Base-by-base conservation (phyloP, 2,329 filamentous ascomycete genomes). In the Berkeleyomyces basicola region DNA sequence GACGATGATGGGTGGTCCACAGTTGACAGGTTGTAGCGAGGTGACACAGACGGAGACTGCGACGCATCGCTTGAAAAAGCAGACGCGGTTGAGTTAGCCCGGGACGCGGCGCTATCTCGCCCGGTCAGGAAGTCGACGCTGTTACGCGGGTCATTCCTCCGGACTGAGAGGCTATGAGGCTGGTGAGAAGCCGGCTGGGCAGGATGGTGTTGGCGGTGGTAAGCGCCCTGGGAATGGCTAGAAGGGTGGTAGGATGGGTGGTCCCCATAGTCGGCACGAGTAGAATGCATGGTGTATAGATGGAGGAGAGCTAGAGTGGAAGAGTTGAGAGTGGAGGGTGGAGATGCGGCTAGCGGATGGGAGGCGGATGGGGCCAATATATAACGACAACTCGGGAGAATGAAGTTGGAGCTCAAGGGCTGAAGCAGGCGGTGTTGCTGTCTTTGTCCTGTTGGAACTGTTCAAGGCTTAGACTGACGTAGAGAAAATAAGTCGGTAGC, bases 51-150 rank as follows among this genome's bases (percentile, higher is more conserved):
- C 31, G 60, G 60, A 7, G 60, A 61, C 1, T 61, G 9, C 6
- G 60, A 42, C 37, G 14, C 46, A 23, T 59, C 58, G 58, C 40
- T 37, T 3, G 58, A 59, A 59, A 43, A 14, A n/a, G 42, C 58
- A 9, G 39, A 59, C 11, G 23, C 31, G 14, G 49, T 33, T 14
- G 42, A 43, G 44, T 16, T 59, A 2, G 31, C 14, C 31, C 58
- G 43, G 6, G 31, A n/a, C 3, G 43, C 33, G 16, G 58, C 7
- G n/a, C 7, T 14, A 11, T 37, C 31, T 3, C 49, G 49, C 7
- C 58, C 58, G 7, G 51, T 61, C n/a, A 61, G 43, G 16, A 61
- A 61, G 11, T 61, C 47, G 11, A 61, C 47, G 40, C 60, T 61
- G 40, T 36, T 43, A 16, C 60, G 60, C 4, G 60, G 60, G 49